Base-by-base conservation (phyloP, 306 rosid species). In the Rosa persica region DNA sequence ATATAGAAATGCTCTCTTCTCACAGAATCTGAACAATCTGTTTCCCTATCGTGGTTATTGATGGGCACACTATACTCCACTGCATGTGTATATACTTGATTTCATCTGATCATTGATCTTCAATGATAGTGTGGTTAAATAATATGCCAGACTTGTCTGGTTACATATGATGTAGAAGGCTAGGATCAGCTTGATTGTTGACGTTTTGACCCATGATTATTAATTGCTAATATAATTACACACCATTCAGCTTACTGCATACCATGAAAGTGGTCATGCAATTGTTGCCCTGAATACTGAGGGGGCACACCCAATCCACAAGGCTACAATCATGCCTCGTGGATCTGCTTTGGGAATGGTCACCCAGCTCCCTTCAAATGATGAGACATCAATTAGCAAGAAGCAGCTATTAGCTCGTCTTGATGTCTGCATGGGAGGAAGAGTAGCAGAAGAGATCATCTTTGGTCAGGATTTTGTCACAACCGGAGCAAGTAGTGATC, bases 321-420 rank as follows among this genome's bases (percentile, higher is more conserved):
- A 96, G 85, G 99, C 98, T 9, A 96, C 99, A 25, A 96, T 96
- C 82, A 87, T 93, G 96, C 99, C 99, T 23, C 98, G 99, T 44
- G 99, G 99, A 68, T 91, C 99, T 86, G 97, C 99, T 77, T 84
- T 96, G 74, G 99, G 99, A 81, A 96, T 96, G 99, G 99, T 96
- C 76, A 96, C 99, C 40, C 99, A 96, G 85, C 98, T 96, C 79
- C 99, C 99, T 57, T 89, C 99, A 48, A 88, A 46, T 71, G 98
- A 93, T 27, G 99, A 93, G 89, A 96, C 98, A 17, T 96, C 98
- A 76, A 42, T 96, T 83, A 96, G 98, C 90, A 96, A 82, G 96
- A 96, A 80, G 88, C 99, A 96, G 87, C 85, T 96, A 81, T 83
- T 96, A 78, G 99, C 99, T 40, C 98, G 99, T 66, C 94, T 96